Evolutionary conservation across 352 stramenopile genomes (phyloP).

Genomic region (Globisporangium canariense): DNA sequence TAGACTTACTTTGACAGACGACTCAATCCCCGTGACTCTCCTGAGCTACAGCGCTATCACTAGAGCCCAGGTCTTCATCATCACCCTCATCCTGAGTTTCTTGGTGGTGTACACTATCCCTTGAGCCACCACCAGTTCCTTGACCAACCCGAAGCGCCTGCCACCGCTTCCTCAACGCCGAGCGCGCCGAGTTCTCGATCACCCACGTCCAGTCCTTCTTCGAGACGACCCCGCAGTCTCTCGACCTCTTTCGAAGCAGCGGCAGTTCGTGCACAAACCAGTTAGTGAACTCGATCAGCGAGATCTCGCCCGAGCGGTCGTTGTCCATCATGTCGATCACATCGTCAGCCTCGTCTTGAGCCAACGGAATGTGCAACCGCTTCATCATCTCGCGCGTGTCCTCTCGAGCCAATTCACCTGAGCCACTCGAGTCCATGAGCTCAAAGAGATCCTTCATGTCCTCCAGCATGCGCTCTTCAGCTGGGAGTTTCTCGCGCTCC

Average conservation of each 20-base stretch:
- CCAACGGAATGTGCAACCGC: constrained; percentile 56
- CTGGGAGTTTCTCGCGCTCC: constrained; percentile 32
- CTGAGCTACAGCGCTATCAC: background rate
- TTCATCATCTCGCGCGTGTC: constrained; percentile 44
- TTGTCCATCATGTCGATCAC: constrained; percentile 83
- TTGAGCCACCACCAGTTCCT: background rate
- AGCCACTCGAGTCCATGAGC: constrained; percentile 50
- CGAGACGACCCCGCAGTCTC: constrained; percentile 53
- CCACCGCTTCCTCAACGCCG: constrained; percentile 48
- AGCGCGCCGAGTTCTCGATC: constrained; percentile 47
- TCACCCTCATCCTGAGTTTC: background rate
- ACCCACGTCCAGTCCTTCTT: constrained; percentile 63
- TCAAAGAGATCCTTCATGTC: constrained; percentile 70
- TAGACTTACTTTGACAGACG: background rate
- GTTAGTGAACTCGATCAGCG: constrained; percentile 55
- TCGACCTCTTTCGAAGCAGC: constrained; percentile 41
- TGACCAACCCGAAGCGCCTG: constrained; percentile 29
- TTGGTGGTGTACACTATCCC: background rate
- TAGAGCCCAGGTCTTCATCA: background rate
- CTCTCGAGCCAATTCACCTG: constrained; percentile 47
- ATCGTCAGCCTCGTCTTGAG: constrained; percentile 46
- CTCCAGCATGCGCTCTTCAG: constrained; percentile 42
- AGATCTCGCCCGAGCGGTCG: constrained; percentile 62
- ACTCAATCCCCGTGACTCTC: background rate
- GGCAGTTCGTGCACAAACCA: constrained; percentile 69